Evolutionary conservation across 2,329 filamentous ascomycete species (phyloP).

Genomic region (Penicillium crustosum): DNA sequence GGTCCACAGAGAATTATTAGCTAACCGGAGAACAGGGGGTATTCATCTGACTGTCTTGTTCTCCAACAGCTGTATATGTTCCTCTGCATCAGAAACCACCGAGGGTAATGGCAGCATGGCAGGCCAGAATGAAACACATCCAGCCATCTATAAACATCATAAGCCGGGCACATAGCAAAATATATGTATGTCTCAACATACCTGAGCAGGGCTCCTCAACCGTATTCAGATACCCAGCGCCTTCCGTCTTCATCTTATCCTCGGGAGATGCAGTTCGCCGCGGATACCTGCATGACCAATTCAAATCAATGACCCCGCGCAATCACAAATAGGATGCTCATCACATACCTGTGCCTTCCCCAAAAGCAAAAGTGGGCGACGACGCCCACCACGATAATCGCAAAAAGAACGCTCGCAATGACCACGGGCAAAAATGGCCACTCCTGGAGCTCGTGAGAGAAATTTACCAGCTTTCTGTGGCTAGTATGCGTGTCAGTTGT

Average conservation of each 20-base stretch:
- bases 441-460: neutral
- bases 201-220: neutral
- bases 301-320: neutral
- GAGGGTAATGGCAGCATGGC: constrained; percentile 10
- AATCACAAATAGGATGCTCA: neutral
- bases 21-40: neutral
- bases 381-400: neutral
- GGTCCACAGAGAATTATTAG: neutral
- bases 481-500: neutral
- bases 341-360: neutral
- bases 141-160: constrained; percentile 3
- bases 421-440: neutral
- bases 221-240: neutral
- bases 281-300: neutral
- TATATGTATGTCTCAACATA: neutral
- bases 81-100: neutral
- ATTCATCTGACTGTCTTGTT: neutral
- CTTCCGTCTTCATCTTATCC: neutral
- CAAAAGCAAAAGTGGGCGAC: neutral
- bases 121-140: constrained; percentile 1
- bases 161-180: neutral
- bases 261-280: neutral
- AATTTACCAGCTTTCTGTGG: neutral
- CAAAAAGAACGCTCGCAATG: neutral
- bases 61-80: neutral